Percentiles rank a stretch among this genome's conserved stretches.
phyloP scores from a whole-genome alignment of 2,329 filamentous ascomycete genomes.

The Dothideomycetes sp. region DNA sequence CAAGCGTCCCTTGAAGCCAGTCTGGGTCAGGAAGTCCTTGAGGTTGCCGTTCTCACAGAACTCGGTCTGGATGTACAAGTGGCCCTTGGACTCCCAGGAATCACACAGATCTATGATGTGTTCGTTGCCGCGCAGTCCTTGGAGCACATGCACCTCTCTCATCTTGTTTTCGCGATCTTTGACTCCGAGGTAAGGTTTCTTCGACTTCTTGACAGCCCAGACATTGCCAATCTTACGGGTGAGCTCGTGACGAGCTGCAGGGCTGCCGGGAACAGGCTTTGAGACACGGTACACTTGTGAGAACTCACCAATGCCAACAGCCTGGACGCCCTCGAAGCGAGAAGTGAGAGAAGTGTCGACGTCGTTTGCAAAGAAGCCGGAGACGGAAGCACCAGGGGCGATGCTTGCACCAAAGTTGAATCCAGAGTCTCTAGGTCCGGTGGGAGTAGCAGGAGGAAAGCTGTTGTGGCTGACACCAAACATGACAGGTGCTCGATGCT shows the following conservation, averaged over 20 bases:
- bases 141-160: conserved; percentile 72
- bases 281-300: conserved; percentile 82
- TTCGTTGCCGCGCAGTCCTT: conserved; percentile 66
- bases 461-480: conserved; percentile 32
- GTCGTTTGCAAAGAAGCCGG: conserved; percentile 60
- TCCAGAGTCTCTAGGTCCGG: conserved; percentile 50
- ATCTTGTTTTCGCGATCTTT: conserved; percentile 77
- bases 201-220: conserved; percentile 91
- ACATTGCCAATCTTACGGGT: conserved; percentile 37
- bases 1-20: conserved; percentile 73
- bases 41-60: conserved; percentile 92
- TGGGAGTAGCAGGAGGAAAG: conserved; percentile 74
- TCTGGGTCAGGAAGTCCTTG: conserved; percentile 72
- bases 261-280: conserved; percentile 32
- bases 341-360: conserved; percentile 65
- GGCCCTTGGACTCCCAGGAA: conserved; percentile 75
- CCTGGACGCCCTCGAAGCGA: conserved; percentile 72
- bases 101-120: conserved; percentile 79
- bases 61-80: conserved; percentile 95
- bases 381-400: conserved; percentile 42
- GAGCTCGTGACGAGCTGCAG: conserved; percentile 20
- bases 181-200: conserved; percentile 65
- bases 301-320: conserved; percentile 82
- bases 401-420: conserved; percentile 49
- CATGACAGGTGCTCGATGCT: conserved; percentile 31